Base-by-base conservation (phyloP, 1,284 basidiomycete genomes). In the Papiliotrema terrestris region DNA sequence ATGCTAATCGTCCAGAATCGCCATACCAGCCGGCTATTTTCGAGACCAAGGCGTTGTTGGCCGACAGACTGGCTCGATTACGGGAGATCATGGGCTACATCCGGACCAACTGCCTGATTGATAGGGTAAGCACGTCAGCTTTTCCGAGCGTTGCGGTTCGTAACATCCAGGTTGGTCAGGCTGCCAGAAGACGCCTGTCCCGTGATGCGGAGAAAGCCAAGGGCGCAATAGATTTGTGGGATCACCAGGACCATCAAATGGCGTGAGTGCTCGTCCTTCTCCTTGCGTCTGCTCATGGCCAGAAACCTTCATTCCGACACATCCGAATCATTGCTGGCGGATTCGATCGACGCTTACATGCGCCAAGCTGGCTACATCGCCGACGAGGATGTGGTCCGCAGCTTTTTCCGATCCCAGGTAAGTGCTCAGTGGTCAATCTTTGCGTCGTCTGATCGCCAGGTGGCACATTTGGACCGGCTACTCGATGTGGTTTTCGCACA, bases 121-220 rank as follows among this genome's bases (percentile, higher is more conserved):
- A 79, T 25, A 89, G 88, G 79, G 89, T 88, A 38, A 63, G 76
- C 58, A 20, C 9, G 5, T 32, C 29, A 32, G 29, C 11, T 8
- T 41, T 9, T 52, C 37, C 20, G 19, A 45, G 6, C 5, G 29
- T 5, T 11, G 29, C 29, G 11, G 29, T 11, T 32, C 6, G 6
- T 32, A 5, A 32, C 11, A 6, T 32, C 11, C 29, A 32, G 29
- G 11, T 32, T 11, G 29, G 29, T 2, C 87, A 90, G 77, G 76
- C 81, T 37, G 85, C 85, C 53, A 83, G 91, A 35, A 85, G 93
- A 62, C 80, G 81, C 37, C 79, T 98, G 39, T 86, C 85, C 25
- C 83, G 82, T n/a, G 88, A 98, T 70, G 90, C 91, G 1, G 93
- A 98, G 77, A 90, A 91, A 63, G 78, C 97, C 14, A 86, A 87